Conservation (phyloP, 257 asterid genomes). For the Linderniella brevidens region DNA sequence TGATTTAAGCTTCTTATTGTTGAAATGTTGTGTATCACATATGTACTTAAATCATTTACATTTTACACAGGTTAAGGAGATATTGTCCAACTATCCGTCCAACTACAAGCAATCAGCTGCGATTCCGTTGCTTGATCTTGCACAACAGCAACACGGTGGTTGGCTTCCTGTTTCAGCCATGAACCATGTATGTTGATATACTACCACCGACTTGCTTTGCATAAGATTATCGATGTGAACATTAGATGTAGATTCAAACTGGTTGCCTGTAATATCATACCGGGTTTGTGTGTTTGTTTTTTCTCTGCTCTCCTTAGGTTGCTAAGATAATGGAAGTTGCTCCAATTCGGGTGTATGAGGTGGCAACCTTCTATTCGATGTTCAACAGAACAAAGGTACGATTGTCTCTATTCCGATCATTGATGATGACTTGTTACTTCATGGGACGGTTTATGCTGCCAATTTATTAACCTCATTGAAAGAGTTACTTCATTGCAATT, state of each 20-base stretch:
- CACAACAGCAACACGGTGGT: constrained; percentile 96
- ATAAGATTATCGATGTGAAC: too few species aligned
- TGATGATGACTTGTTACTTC: constrained; percentile 2
- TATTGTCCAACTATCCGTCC: constrained; percentile 79
- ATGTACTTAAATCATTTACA: constrained; percentile 4
- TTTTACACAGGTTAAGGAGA: constrained; percentile 57
- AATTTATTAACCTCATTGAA: constrained; percentile 7
- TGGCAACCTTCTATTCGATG: constrained; percentile 97
- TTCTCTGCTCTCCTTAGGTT: constrained; percentile 24
- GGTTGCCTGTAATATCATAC: too few species aligned
- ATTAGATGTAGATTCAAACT: too few species aligned
- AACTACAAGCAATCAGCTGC: constrained; percentile 94
- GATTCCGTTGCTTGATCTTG: constrained; percentile 92
- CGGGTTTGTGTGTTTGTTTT: neutral
- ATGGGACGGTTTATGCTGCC: neutral
- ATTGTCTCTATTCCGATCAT: neutral
- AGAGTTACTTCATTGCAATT: constrained; percentile 10
- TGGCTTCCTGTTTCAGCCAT: constrained; percentile 98
- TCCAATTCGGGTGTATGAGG: constrained; percentile 96
- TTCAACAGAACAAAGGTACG: constrained; percentile 85
- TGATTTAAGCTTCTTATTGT: too few species aligned
- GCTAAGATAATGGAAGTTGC: constrained; percentile 90
- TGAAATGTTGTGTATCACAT: neutral
- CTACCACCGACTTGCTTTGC: too few species aligned
- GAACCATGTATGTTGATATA: constrained; percentile 61